These are phyloP conservation scores for Luzula sylvatica DNA, from an alignment of 176 grass and related monocot genomes.

Conservation along the genomic window DNA sequence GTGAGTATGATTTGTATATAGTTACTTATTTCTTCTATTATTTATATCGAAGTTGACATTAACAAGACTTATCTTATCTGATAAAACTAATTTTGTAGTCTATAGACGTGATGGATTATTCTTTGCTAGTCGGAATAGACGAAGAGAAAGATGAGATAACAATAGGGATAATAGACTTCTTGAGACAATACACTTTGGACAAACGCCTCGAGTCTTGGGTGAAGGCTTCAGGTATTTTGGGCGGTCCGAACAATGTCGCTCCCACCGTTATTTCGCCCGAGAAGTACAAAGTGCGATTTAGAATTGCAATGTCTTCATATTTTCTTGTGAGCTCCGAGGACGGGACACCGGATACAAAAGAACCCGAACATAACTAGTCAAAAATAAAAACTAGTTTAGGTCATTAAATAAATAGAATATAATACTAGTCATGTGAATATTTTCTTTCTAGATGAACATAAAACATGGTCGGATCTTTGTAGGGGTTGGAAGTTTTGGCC, in stretches of 20 bases:
- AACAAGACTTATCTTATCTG: neutral
- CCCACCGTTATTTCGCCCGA: slow-evolving; percentile 95
- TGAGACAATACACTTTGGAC: slow-evolving; percentile 98
- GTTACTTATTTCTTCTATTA: neutral
- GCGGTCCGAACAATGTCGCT: slow-evolving; percentile 78
- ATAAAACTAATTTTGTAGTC: slow-evolving; percentile 55
- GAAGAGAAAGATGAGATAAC: slow-evolving; percentile 76
- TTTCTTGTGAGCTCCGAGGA: slow-evolving; percentile 94
- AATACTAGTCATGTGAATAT: too few species aligned
- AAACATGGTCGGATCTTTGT: too few species aligned
- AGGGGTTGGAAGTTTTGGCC: too few species aligned
- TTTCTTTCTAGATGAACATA: too few species aligned
- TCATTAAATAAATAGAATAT: too few species aligned
- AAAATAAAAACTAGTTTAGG: slow-evolving; percentile 25
- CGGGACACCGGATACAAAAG: slow-evolving; percentile 50
- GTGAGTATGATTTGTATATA: slow-evolving; percentile 40
- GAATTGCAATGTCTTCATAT: slow-evolving; percentile 90
- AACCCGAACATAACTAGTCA: slow-evolving; percentile 36
- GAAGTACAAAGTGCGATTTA: slow-evolving; percentile 90
- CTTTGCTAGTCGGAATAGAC: slow-evolving; percentile 79
- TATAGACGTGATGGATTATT: slow-evolving; percentile 96
- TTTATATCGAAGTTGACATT: neutral
- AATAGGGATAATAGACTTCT: slow-evolving; percentile 95
- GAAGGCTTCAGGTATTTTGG: slow-evolving; percentile 93
- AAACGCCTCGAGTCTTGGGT: slow-evolving; percentile 99